Percentiles rank a stretch among this genome's conserved stretches.
Conservation (phyloP, 805 yeast species). For the Metschnikowia shivogae region DNA sequence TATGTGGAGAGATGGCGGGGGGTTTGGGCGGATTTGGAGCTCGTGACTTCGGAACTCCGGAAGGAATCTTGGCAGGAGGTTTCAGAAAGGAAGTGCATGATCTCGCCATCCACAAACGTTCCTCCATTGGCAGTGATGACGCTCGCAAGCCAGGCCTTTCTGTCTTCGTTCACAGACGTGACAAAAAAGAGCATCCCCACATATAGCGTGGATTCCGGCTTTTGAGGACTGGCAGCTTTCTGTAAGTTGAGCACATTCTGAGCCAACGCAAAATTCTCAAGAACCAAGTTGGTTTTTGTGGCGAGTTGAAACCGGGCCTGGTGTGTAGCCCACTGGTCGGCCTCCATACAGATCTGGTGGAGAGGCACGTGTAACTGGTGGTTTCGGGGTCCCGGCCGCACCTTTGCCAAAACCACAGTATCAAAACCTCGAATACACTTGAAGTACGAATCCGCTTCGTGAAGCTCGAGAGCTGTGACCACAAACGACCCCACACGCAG, state of each 20-base stretch:
- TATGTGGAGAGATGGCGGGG: neutral
- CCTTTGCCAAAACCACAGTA: slow-evolving; percentile 35
- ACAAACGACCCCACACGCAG: slow-evolving; percentile 28
- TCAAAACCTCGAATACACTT: slow-evolving; percentile 62
- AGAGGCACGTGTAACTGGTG: slow-evolving; percentile 20
- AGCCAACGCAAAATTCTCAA: slow-evolving; percentile 12
- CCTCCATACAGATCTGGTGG: slow-evolving; percentile 36
- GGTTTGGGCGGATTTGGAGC: neutral
- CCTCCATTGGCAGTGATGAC: slow-evolving; percentile 44
- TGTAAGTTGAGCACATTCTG: slow-evolving; percentile 2
- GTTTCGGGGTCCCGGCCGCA: slow-evolving; percentile 6
- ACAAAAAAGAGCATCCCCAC: slow-evolving; percentile 29
- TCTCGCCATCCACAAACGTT: slow-evolving; percentile 31
- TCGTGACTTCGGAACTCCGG: slow-evolving; percentile 6
- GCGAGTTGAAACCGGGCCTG: slow-evolving; percentile 29
- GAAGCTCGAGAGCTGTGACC: slow-evolving; percentile 43
- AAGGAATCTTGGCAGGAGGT: slow-evolving; percentile 1
- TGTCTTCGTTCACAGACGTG: slow-evolving; percentile 32
- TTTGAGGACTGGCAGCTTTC: slow-evolving; percentile 2
- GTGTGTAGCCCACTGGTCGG: slow-evolving; percentile 36
- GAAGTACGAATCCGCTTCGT: slow-evolving; percentile 24
- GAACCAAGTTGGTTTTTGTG: slow-evolving; percentile 20
- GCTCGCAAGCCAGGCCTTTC: slow-evolving; percentile 28
- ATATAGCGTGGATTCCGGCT: slow-evolving; percentile 6
- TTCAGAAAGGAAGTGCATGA: slow-evolving; percentile 23